A percentile compares a stretch with the other conserved stretches of the same genome.
phyloP scores from a whole-genome alignment of 78 protist genomes.

The Parvularia atlantis region DNA sequence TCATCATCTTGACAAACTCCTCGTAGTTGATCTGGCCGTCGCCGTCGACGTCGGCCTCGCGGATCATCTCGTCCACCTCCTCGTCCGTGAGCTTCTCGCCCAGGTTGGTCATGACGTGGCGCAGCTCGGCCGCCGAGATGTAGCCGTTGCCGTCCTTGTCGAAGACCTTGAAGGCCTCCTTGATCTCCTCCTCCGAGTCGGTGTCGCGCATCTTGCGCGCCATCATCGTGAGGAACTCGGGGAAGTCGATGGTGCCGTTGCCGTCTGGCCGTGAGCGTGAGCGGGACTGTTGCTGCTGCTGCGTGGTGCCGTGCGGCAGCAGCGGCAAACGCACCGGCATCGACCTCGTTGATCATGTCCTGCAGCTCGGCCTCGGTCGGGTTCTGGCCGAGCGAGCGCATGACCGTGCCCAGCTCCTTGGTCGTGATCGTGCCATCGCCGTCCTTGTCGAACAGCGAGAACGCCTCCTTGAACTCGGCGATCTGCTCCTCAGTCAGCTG shows the following conservation, averaged over 20 bases:
- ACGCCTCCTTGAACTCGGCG: slow-evolving; percentile 96
- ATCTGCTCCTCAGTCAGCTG: slow-evolving; percentile 90
- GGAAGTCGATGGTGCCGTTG: slow-evolving; percentile 95
- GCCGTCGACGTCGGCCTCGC: slow-evolving; percentile 90
- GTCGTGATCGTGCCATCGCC: slow-evolving; percentile 67
- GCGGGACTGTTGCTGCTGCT: not conserved
- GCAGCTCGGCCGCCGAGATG: slow-evolving; percentile 94
- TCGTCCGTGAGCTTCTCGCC: slow-evolving; percentile 88
- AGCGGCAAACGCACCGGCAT: no score
- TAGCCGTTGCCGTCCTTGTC: slow-evolving; percentile 98
- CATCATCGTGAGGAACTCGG: slow-evolving; percentile 89
- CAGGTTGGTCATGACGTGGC: slow-evolving; percentile 79
- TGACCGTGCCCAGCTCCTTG: slow-evolving; percentile 92
- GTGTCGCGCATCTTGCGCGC: slow-evolving; percentile 94
- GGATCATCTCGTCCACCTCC: slow-evolving; percentile 95
- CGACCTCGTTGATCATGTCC: slow-evolving; percentile 86
- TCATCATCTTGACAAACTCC: slow-evolving; percentile 91
- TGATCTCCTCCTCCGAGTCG: slow-evolving; percentile 96
- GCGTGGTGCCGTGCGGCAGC: no score
- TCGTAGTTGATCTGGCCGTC: slow-evolving; percentile 96
- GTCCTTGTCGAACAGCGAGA: slow-evolving; percentile 89
- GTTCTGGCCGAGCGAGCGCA: slow-evolving; percentile 93
- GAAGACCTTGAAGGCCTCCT: slow-evolving; percentile 98
- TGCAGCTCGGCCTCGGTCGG: slow-evolving; percentile 97
- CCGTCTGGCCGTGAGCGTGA: slow-evolving; percentile 56